phyloP scores from a whole-genome alignment of 225 moss, liverwort and hornwort genomes.

The Polytrichum formosum region DNA sequence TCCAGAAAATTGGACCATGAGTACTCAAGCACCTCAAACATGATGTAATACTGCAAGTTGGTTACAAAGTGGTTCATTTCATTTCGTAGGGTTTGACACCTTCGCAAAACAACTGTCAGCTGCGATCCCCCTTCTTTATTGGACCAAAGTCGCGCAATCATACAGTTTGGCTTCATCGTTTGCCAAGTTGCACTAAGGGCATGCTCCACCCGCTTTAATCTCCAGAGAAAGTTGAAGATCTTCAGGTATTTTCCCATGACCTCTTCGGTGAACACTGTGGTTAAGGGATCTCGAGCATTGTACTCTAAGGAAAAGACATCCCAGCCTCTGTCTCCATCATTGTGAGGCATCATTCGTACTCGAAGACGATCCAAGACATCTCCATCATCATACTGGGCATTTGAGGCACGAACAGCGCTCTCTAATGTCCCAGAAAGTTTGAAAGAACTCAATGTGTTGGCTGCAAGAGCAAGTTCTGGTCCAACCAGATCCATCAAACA shows the following conservation, averaged over 20 bases:
- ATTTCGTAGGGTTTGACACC: conserved; percentile 96
- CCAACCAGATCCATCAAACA: conserved; percentile 99
- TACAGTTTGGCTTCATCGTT: conserved; percentile 98
- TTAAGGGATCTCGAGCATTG: conserved; percentile 86
- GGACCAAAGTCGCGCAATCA: conserved; percentile 77
- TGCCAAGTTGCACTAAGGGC: conserved; percentile 99
- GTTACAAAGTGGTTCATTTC: conserved; percentile 99
- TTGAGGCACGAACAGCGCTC: conserved; percentile 97
- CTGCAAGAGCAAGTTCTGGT: conserved; percentile 84
- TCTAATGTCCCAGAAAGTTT: conserved; percentile 92
- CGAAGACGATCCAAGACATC: conserved; percentile 89
- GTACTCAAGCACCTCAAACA: conserved; percentile 98
- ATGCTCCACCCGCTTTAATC: conserved; percentile 97
- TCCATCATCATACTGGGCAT: conserved; percentile 95
- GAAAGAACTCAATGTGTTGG: conserved; percentile 94
- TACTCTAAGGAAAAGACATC: conserved; percentile 98
- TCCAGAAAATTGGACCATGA: conserved; percentile 98
- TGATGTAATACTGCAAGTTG: conserved; percentile 97
- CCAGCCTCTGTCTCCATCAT: conserved; percentile 96
- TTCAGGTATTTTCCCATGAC: conserved; percentile 93
- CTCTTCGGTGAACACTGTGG: conserved; percentile 96
- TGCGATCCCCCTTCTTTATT: conserved; percentile 83
- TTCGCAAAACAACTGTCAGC: conserved; percentile 84
- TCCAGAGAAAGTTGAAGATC: conserved; percentile 98
- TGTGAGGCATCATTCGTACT: conserved; percentile 97